These are phyloP conservation scores for Colletotrichum phormii DNA, from an alignment of 2,329 filamentous ascomycete genomes.

Conservation along the genomic window DNA sequence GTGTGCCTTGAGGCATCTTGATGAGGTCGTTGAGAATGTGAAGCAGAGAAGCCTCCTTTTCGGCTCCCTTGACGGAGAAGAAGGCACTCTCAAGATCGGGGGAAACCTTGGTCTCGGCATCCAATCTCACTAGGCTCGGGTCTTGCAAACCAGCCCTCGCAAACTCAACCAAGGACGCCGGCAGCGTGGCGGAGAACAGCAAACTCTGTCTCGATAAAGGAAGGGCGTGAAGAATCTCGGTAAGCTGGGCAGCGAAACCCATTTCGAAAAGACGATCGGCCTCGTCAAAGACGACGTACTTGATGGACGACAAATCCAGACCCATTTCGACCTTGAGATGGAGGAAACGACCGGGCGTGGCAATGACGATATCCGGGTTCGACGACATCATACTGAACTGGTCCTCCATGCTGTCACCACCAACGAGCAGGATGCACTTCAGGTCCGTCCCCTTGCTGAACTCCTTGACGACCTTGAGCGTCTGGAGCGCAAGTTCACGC, in stretches of 20 bases:
- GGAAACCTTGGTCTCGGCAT: constrained; percentile 95
- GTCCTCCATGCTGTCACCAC: constrained; percentile 95
- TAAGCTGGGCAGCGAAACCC: constrained; percentile 94
- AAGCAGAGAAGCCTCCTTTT: constrained; percentile 93
- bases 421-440: constrained; percentile 89
- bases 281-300: constrained; percentile 97
- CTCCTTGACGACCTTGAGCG: constrained; percentile 95
- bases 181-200: constrained; percentile 94
- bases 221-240: constrained; percentile 91
- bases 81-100: constrained; percentile 96
- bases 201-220: constrained; percentile 88
- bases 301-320: constrained; percentile 88
- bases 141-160: constrained; percentile 93
- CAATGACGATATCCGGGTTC: constrained; percentile 97
- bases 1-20: constrained; percentile 82
- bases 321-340: constrained; percentile 98
- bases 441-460: constrained; percentile 90
- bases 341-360: constrained; percentile 94
- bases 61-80: constrained; percentile 90
- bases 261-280: constrained; percentile 98
- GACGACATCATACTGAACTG: constrained; percentile 93
- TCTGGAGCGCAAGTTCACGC: constrained; percentile 93
- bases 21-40: constrained; percentile 93
- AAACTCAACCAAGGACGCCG: constrained; percentile 95
- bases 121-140: constrained; percentile 87